Base-by-base conservation (phyloP, 208 protist genomes). In the Trypanosoma scelopori region DNA sequence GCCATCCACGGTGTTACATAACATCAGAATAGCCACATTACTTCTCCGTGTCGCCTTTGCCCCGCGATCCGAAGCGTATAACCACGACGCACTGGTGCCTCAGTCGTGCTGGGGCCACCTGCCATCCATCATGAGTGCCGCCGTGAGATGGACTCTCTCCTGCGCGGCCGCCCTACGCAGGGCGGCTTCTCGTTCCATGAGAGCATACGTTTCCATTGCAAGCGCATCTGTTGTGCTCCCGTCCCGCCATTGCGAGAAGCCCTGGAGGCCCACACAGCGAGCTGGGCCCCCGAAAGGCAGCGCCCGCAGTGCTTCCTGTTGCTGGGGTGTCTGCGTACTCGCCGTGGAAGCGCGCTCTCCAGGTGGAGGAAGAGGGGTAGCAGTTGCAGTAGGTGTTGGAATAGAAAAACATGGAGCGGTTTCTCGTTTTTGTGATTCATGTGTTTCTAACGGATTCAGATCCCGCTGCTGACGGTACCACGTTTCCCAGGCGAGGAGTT, bases 401-500 rank as follows among this genome's bases (percentile, higher is more conserved):
- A 9, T 3, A 37, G 32, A 37, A 37, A 9, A 9, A 37, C 5
- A 9, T 11, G 32, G 32, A 9, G 9, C 9, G 5, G 3, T 1
- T 42, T 9, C n/a, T 18, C n/a, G 13, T 56, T 11, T 42, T 32
- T 42, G 28, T 42, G 51, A 56, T 22, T 46, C 23, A 15, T 50
- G 20, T 23, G 46, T n/a, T 23, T 49, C 5, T 12, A 22, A 23
- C 18, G 42, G 22, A 30, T 18, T 5, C 12, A 25, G 35, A 28
- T 58, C 32, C n/a, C 7, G 0, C 20, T 55, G 28, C 15, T 63
- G 28, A 32, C 11, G 20, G 45, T 82, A 89, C 83, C 83, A 89
- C 25, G 58, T 64, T 57, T 89, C 83, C 83, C 83, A 89, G 27
- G 83, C 83, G 32, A 74, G 55, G 60, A 89, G 43, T 47, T 89